A percentile compares a stretch with the other conserved stretches of the same genome.
Conservation (phyloP, 2,329 filamentous ascomycete genomes). For the Passalora sequoiae region DNA sequence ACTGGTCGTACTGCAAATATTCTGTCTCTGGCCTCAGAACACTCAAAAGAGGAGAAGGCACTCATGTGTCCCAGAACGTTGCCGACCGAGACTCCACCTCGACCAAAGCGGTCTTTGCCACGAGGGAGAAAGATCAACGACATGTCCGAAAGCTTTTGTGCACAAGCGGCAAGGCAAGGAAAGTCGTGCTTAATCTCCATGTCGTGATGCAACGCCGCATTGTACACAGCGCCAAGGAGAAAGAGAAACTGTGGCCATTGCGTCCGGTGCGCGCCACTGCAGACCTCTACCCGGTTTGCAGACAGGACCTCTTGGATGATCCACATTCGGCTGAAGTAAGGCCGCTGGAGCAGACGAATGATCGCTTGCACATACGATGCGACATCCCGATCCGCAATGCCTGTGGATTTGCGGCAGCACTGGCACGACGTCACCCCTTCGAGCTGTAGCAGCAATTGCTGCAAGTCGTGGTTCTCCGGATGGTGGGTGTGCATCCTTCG, state of each 20-base stretch:
- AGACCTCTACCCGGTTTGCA: too few relatives aligned
- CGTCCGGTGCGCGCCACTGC: too few relatives aligned
- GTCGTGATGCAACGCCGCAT: too few relatives aligned
- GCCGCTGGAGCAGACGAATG: too few relatives aligned
- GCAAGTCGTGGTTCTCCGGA: neutral
- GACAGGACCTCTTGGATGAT: too few relatives aligned
- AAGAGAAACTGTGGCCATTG: too few relatives aligned
- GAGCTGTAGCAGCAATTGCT: neutral
- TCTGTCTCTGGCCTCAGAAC: neutral
- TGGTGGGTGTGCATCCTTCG: neutral
- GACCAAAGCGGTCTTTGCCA: too few relatives aligned
- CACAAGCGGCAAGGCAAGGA: neutral
- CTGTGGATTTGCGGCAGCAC: neutral
- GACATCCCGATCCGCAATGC: too few relatives aligned
- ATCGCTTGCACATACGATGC: too few relatives aligned
- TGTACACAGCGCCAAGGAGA: too few relatives aligned
- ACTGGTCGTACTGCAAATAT: neutral
- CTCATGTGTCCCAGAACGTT: neutral
- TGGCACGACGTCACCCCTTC: neutral
- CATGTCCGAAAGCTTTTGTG: neutral
- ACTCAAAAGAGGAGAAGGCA: neutral
- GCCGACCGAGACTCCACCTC: neutral
- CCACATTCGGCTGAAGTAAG: too few relatives aligned
- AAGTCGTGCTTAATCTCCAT: too few relatives aligned
- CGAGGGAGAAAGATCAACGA: neutral